Conservation (phyloP, 768 basidiomycete genomes). For the Lactarius quietus region DNA sequence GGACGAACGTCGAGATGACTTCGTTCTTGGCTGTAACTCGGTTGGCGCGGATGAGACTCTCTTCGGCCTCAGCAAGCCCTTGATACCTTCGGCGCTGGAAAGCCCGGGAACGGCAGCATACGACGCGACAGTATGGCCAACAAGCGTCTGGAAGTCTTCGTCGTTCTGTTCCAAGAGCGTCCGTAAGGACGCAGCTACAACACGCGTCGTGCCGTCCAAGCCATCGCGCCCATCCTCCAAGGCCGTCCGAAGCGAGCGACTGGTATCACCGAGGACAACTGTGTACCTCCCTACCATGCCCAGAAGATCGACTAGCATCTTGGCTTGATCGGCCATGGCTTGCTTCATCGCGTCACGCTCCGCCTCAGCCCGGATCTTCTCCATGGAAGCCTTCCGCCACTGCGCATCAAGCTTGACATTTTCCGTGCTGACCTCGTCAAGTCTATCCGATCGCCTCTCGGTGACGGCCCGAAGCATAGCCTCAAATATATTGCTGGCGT, state of each 20-base stretch:
- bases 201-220: slow-evolving; percentile 39
- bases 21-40: slow-evolving; percentile 38
- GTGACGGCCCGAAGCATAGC: slow-evolving; percentile 81
- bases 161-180: slow-evolving; percentile 65
- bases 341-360: slow-evolving; percentile 61
- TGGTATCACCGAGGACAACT: slow-evolving; percentile 61
- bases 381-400: slow-evolving; percentile 66
- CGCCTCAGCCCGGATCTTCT: slow-evolving; percentile 59
- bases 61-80: slow-evolving; percentile 45
- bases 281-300: slow-evolving; percentile 81
- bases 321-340: slow-evolving; percentile 61
- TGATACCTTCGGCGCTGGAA: slow-evolving; percentile 45
- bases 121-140: slow-evolving; percentile 63
- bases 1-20: slow-evolving; percentile 42
- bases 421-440: slow-evolving; percentile 67
- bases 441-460: slow-evolving; percentile 71
- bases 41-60: slow-evolving; percentile 48
- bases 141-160: slow-evolving; percentile 57
- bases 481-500: slow-evolving; percentile 78
- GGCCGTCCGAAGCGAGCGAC: slow-evolving; percentile 41
- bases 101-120: slow-evolving; percentile 43
- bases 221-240: slow-evolving; percentile 39
- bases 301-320: slow-evolving; percentile 64
- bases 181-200: slow-evolving; percentile 50
- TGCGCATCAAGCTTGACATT: slow-evolving; percentile 68